A percentile compares a stretch with the other conserved stretches of the same genome.
Evolutionary conservation across 169 alveolate species (phyloP).

Genomic region (Eimeria maxima): DNA sequence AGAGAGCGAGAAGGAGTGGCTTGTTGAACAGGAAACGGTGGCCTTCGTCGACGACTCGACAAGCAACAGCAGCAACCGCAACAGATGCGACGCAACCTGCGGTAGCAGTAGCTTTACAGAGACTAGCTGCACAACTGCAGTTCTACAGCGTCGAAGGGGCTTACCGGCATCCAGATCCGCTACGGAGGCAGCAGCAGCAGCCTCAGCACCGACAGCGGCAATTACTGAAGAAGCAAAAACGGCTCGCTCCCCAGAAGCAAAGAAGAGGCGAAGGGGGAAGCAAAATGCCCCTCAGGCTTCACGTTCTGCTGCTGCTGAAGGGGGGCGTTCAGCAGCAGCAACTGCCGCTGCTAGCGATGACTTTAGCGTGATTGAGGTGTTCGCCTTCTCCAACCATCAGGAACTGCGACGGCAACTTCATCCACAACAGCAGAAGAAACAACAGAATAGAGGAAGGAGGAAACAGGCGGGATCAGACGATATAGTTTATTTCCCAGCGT

Average conservation of each 20-base stretch:
- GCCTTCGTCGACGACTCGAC: neutral
- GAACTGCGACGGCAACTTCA: neutral
- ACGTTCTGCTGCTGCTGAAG: neutral
- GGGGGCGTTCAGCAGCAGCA: neutral
- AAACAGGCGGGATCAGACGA: neutral
- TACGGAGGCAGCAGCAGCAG: neutral
- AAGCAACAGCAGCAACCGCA: neutral
- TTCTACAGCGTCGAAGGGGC: neutral
- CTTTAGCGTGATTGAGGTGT: neutral
- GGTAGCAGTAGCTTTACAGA: neutral
- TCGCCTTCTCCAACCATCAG: neutral
- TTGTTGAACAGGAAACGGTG: neutral
- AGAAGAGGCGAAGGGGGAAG: conserved; percentile 7
- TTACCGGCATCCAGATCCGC: neutral
- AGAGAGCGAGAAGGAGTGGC: neutral
- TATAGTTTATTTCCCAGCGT: neutral
- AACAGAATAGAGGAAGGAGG: neutral
- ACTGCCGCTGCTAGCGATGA: conserved; percentile 1
- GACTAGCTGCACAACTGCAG: neutral
- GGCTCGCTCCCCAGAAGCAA: conserved; percentile 2
- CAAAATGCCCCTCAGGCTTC: neutral
- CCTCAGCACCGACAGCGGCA: neutral
- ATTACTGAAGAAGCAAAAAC: neutral
- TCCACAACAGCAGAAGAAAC: neutral
- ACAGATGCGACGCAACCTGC: neutral